Base-by-base conservation (phyloP, 148 eudicot genomes). In the Persicaria tinctoria region DNA sequence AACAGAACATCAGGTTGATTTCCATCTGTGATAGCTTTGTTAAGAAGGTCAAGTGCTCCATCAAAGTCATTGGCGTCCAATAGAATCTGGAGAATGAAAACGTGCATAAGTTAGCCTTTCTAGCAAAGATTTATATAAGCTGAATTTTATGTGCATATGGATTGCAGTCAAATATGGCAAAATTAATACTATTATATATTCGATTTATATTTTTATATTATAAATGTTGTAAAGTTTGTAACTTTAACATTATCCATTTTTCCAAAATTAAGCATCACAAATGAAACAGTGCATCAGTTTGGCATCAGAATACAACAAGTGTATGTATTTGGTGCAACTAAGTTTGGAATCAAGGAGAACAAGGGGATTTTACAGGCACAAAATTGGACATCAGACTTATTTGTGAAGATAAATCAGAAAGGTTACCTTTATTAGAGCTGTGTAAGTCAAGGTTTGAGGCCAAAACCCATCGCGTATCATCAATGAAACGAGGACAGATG, bases 391-490 rank as follows among this genome's bases (percentile, higher is more conserved):
- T 60, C 14, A 41, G 48, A 4, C 47, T 38, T 56, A 17, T 56
- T 56, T 68, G 17, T 17, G 45, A 14, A 68, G 38, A 41, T 9
- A 59, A 78, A 2, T 68, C 20, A 10, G 8, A 45, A 7, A 79
- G 59, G 60, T 51, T 83, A 94, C 97, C 97, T 91, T 89, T 54
- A 86, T 81, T 64, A 94, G 85, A 76, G 83, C 79, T 17, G 93
- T 90, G 74, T 87, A 94, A 54, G 90, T 86, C 47, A 79, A 62
- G 27, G 75, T 77, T 76, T 81, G 77, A 9, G 85, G 86, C 79
- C 20, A 57, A 76, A 81, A 90, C 45, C 98, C 97, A 73, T 83
- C 77, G 49, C 92, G 93, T 63, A 91, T 16, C 96, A 94, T 94
- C 91, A 84, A 18, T 18, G 96, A 89, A 63, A 90, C 71, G 68